A percentile compares a stretch with the other conserved stretches of the same genome.
These are phyloP conservation scores for Claviceps sp. DNA, from an alignment of 2,329 filamentous ascomycete species.

Conservation along the genomic window DNA sequence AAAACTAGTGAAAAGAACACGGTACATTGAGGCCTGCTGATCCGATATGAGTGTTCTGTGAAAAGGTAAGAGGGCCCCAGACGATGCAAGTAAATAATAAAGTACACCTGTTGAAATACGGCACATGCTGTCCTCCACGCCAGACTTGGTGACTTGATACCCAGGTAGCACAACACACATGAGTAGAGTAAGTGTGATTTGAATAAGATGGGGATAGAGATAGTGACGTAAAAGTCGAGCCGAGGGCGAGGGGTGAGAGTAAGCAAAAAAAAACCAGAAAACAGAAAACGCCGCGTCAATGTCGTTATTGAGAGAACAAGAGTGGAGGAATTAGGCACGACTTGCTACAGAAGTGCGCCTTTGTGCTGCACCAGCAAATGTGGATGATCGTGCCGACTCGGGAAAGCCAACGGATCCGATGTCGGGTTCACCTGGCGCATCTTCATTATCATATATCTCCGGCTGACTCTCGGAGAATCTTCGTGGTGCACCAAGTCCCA, in stretches of 20 bases:
- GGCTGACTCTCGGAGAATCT: conserved; percentile 37
- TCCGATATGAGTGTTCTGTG: not conserved
- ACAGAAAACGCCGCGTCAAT: not conserved
- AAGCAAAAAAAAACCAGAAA: not conserved
- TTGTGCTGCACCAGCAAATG: conserved; percentile 30
- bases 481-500: conserved; percentile 39
- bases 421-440: conserved; percentile 46
- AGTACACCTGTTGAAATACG: not conserved
- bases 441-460: conserved; percentile 33
- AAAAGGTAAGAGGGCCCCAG: no score
- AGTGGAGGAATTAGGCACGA: conserved; percentile 24
- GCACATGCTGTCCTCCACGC: not conserved
- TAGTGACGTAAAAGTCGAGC: not conserved
- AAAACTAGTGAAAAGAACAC: not conserved
- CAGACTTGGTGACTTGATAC: not conserved
- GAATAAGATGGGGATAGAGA: not conserved
- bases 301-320: not conserved
- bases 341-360: conserved; percentile 34
- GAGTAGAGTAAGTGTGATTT: not conserved
- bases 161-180: not conserved
- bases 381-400: conserved; percentile 28
- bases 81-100: not conserved
- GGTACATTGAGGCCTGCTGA: not conserved
- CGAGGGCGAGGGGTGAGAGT: not conserved
- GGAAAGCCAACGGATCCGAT: conserved; percentile 24